Conservation (phyloP, 2,329 filamentous ascomycete genomes). For the Hypoxylon sp. region DNA sequence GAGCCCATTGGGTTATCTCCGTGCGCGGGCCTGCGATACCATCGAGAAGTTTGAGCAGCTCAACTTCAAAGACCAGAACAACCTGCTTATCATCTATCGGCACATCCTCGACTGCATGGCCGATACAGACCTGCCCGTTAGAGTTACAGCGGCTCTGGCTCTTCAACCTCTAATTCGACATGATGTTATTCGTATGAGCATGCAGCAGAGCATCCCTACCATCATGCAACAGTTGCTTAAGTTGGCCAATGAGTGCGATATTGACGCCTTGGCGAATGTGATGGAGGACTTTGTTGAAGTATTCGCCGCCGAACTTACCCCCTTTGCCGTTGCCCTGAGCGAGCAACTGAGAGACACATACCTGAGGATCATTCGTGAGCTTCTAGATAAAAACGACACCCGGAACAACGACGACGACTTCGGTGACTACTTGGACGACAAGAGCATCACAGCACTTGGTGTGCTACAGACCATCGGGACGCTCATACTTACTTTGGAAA, state of each 20-base stretch:
- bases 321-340: conserved; percentile 94
- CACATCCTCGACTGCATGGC: conserved; percentile 98
- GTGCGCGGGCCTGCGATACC: conserved; percentile 94
- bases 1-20: conserved; percentile 89
- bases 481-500: conserved; percentile 94
- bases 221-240: conserved; percentile 99
- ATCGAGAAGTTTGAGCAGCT: conserved; percentile 98
- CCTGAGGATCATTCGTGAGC: conserved; percentile 88
- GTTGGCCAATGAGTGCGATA: conserved; percentile 96
- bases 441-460: conserved; percentile 96
- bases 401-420: conserved; percentile 81
- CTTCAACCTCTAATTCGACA: conserved; percentile 96
- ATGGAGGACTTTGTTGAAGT: conserved; percentile 99
- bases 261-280: conserved; percentile 95
- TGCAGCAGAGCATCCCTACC: conserved; percentile 97
- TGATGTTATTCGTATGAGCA: conserved; percentile 90
- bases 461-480: conserved; percentile 98
- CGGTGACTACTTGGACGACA: conserved; percentile 95
- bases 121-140: conserved; percentile 90
- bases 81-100: conserved; percentile 94
- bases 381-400: conserved; percentile 87
- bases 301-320: conserved; percentile 95
- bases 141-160: conserved; percentile 92
- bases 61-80: conserved; percentile 96
- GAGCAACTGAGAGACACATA: conserved; percentile 98